Evolutionary conservation across 495 filamentous ascomycete genomes (phyloP).

Genomic region (Echria macrotheca): DNA sequence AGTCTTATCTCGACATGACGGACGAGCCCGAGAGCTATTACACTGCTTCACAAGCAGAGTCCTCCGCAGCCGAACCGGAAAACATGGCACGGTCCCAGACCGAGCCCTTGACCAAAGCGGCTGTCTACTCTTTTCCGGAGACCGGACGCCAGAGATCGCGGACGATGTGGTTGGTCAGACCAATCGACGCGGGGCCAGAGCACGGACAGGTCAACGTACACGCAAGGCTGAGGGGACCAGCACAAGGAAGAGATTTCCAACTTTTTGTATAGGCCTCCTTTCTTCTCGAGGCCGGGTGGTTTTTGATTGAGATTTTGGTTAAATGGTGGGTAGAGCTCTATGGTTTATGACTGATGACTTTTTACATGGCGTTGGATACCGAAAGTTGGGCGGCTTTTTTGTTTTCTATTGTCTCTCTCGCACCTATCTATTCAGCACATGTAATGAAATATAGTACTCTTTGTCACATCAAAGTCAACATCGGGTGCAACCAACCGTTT

Average conservation of each 20-base stretch:
- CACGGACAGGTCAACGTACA: conserved; percentile 19
- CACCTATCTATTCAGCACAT: too few species aligned
- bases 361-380: too few species aligned
- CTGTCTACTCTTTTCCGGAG: neutral
- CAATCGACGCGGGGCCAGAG: conserved; percentile 19
- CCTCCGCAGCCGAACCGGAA: neutral
- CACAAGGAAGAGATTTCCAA: conserved; percentile 5
- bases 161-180: conserved; percentile 23
- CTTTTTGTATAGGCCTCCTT: conserved; percentile 3
- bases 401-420: too few species aligned
- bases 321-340: too few species aligned
- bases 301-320: too few species aligned
- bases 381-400: too few species aligned
- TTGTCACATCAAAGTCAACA: too few species aligned
- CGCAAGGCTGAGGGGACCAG: conserved; percentile 15
- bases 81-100: neutral
- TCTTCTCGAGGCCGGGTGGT: too few species aligned
- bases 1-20: conserved; percentile 27
- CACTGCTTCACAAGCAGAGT: neutral
- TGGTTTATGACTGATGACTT: too few species aligned
- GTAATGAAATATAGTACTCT: too few species aligned
- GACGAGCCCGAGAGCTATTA: conserved; percentile 10
- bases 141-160: neutral
- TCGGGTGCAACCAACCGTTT: too few species aligned
- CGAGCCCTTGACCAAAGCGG: neutral